phyloP scores from a whole-genome alignment of 768 basidiomycete genomes.

The Podaxis sp. region DNA sequence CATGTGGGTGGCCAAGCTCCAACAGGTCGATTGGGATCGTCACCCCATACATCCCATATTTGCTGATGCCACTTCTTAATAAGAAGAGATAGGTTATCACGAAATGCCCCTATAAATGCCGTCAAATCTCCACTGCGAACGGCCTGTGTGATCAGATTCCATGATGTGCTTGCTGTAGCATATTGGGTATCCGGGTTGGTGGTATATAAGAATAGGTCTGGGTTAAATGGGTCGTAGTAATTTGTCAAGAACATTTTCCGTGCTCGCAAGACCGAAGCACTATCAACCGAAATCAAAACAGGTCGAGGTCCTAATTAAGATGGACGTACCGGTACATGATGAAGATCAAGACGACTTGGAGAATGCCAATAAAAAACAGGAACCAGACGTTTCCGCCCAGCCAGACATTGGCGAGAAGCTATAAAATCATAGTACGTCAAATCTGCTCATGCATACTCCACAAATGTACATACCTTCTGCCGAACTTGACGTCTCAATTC shows the following conservation, averaged over 20 bases:
- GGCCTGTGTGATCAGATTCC: constrained; percentile 5
- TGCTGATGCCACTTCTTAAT: constrained; percentile 32
- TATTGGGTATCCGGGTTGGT: constrained; percentile 26
- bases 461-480: neutral
- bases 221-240: constrained; percentile 77
- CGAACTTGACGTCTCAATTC: constrained; percentile 21
- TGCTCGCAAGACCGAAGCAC: constrained; percentile 44
- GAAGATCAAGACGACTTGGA: constrained; percentile 44
- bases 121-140: constrained; percentile 5
- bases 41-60: constrained; percentile 42
- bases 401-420: constrained; percentile 1
- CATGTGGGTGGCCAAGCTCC: constrained; percentile 37
- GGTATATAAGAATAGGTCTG: constrained; percentile 57
- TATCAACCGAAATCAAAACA: constrained; percentile 19
- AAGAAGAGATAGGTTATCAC: constrained; percentile 29
- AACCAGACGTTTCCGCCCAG: constrained; percentile 16
- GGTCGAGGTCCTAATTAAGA: neutral
- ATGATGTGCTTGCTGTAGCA: constrained; percentile 18
- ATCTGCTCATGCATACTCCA: neutral
- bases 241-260: constrained; percentile 61
- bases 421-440: neutral
- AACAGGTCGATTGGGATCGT: constrained; percentile 21
- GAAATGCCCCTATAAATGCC: constrained; percentile 24
- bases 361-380: constrained; percentile 16
- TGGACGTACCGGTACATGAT: constrained; percentile 55